A percentile compares a stretch with the other conserved stretches of the same genome.
These are phyloP conservation scores for Trichopus zeylanicus DNA, from an alignment of 116 monocot genomes.

Conservation along the genomic window DNA sequence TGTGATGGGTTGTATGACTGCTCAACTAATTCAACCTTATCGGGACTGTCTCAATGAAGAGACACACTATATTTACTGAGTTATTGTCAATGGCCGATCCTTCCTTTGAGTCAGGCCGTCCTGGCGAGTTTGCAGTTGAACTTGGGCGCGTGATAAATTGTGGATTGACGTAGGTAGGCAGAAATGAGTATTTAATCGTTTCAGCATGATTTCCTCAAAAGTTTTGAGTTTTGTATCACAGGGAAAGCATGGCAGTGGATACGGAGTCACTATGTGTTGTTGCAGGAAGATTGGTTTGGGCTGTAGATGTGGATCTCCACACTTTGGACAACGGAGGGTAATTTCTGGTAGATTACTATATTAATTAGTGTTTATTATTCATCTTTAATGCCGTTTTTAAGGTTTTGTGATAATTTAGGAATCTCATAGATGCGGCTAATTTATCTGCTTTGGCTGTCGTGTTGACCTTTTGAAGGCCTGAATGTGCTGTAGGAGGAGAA, in stretches of 20 bases:
- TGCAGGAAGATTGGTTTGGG: slow-evolving; percentile 88
- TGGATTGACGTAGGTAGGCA: slow-evolving; percentile 70
- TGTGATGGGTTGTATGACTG: slow-evolving; percentile 72
- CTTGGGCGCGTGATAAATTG: slow-evolving; percentile 89
- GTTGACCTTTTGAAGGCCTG: slow-evolving; percentile 79
- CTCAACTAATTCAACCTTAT: slow-evolving; percentile 86
- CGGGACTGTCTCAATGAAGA: slow-evolving; percentile 88
- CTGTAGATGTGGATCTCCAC: slow-evolving; percentile 83
- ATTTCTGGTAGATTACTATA: background rate
- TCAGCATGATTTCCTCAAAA: slow-evolving; percentile 3
- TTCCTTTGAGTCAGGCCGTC: slow-evolving; percentile 77
- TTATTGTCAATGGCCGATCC: slow-evolving; percentile 98
- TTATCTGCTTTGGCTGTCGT: slow-evolving; percentile 89
- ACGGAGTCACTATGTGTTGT: slow-evolving; percentile 91
- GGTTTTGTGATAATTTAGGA: slow-evolving; percentile 32
- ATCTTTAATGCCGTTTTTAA: slow-evolving; percentile 4
- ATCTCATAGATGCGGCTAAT: slow-evolving; percentile 98
- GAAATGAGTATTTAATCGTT: background rate
- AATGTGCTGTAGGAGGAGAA: slow-evolving; percentile 84
- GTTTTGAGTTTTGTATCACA: slow-evolving; percentile 16
- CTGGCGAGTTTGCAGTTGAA: slow-evolving; percentile 74
- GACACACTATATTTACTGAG: slow-evolving; percentile 60
- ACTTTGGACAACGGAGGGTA: slow-evolving; percentile 99
- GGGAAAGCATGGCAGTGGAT: slow-evolving; percentile 96
- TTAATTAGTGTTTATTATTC: background rate